A percentile compares a stretch with the other conserved stretches of the same genome.
Conservation (phyloP, 371 early-diverging fungal species). For the Mucor racemosus region DNA sequence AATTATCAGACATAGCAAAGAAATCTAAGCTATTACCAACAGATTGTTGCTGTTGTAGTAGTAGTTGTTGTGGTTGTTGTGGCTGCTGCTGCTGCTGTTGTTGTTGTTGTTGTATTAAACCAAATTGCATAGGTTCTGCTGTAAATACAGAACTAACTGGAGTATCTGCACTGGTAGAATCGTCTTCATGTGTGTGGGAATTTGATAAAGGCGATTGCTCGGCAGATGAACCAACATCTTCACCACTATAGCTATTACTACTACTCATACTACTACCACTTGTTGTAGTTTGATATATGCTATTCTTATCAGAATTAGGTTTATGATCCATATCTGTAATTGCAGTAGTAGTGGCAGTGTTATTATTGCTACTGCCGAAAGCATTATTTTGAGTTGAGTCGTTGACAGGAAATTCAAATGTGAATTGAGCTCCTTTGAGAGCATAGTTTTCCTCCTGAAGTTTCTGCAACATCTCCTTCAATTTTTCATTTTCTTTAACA, state of each 20-base stretch:
- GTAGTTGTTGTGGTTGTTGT: background rate
- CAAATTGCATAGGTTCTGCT: slow-evolving; percentile 25
- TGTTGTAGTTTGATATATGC: slow-evolving; percentile 2
- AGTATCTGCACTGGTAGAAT: slow-evolving; percentile 22
- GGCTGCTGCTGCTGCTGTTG: background rate
- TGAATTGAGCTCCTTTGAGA: slow-evolving; percentile 47
- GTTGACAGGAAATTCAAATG: slow-evolving; percentile 45
- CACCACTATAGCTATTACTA: slow-evolving; percentile 25
- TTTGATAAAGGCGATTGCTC: slow-evolving; percentile 27
- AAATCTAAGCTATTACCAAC: background rate
- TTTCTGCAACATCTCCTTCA: slow-evolving; percentile 38
- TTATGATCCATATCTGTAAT: background rate
- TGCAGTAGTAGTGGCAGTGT: background rate
- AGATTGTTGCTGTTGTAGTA: background rate
- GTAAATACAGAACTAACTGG: slow-evolving; percentile 12
- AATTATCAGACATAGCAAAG: slow-evolving; percentile 17
- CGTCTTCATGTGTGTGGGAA: slow-evolving; percentile 26
- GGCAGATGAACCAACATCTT: slow-evolving; percentile 22
- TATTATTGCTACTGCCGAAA: background rate
- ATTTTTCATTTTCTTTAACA: slow-evolving; percentile 35
- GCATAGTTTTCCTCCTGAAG: slow-evolving; percentile 51
- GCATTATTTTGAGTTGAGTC: slow-evolving; percentile 3
- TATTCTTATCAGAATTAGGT: background rate
- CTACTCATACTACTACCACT: slow-evolving; percentile 26
- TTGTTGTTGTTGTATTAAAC: slow-evolving; percentile 8